These are phyloP conservation scores for Trichothecium roseum DNA, from an alignment of 2,329 filamentous ascomycete species.

Conservation along the genomic window DNA sequence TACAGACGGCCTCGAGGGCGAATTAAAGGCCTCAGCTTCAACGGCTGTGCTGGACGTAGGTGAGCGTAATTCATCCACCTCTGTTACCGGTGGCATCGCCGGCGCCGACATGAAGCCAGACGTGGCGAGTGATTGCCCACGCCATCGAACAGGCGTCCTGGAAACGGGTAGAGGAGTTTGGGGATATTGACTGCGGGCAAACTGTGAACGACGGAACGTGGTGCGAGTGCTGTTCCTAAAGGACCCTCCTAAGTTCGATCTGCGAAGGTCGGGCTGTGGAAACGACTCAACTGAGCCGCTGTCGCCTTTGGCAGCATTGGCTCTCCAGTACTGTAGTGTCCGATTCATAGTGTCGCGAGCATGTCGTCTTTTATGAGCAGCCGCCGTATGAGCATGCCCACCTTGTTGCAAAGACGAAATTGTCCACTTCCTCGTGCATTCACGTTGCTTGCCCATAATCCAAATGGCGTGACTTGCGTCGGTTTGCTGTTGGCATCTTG, in stretches of 20 bases:
- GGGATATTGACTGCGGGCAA: slow-evolving; percentile 11
- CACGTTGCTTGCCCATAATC: slow-evolving; percentile 18
- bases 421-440: slow-evolving; percentile 24
- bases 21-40: slow-evolving; percentile 6
- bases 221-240: slow-evolving; percentile 15
- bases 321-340: slow-evolving; percentile 20
- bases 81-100: slow-evolving; percentile 19
- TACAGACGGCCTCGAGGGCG: slow-evolving; percentile 4
- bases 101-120: slow-evolving; percentile 16
- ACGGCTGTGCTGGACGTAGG: slow-evolving; percentile 10
- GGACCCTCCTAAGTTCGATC: slow-evolving; percentile 1
- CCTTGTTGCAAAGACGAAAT: slow-evolving; percentile 24
- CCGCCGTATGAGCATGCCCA: slow-evolving; percentile 26
- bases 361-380: slow-evolving; percentile 19
- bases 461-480: slow-evolving; percentile 19
- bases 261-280: slow-evolving; percentile 1
- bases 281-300: neutral
- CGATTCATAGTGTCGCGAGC: slow-evolving; percentile 19
- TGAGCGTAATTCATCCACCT: slow-evolving; percentile 16
- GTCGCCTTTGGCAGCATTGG: slow-evolving; percentile 9
- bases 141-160: slow-evolving; percentile 37
- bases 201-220: slow-evolving; percentile 12
- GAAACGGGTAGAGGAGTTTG: slow-evolving; percentile 12
- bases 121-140: slow-evolving; percentile 27
- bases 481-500: slow-evolving; percentile 12